phyloP scores from a whole-genome alignment of 345 rosid genomes.

The Lepidium sativum region DNA sequence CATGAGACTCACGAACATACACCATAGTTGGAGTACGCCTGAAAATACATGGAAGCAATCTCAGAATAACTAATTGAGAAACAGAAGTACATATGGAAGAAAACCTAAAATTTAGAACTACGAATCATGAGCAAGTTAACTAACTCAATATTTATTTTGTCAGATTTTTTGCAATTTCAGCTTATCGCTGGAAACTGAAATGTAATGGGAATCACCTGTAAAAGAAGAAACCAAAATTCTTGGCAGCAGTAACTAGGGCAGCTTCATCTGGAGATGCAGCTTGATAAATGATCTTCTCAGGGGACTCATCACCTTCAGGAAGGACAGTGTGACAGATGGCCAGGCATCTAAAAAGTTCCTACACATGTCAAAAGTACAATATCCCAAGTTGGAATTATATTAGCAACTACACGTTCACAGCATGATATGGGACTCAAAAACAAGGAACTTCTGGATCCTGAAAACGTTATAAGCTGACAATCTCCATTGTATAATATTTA shows the following conservation, averaged over 20 bases:
- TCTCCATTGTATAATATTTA: background rate
- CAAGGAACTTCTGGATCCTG: background rate
- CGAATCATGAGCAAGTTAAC: background rate
- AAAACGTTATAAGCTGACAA: background rate
- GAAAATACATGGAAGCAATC: slow-evolving; percentile 22
- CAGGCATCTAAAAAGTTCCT: slow-evolving; percentile 99
- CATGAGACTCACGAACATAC: slow-evolving; percentile 95
- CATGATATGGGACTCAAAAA: background rate
- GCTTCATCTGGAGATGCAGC: slow-evolving; percentile 99
- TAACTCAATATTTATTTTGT: background rate
- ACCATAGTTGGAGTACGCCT: slow-evolving; percentile 95
- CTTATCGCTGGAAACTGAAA: background rate
- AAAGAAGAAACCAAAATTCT: slow-evolving; percentile 97
- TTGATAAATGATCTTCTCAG: slow-evolving; percentile 87
- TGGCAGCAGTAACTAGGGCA: slow-evolving; percentile 94
- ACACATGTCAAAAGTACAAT: slow-evolving; percentile 18
- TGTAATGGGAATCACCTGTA: slow-evolving; percentile 43
- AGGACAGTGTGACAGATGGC: slow-evolving; percentile 99
- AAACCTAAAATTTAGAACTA: background rate
- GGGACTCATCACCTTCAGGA: slow-evolving; percentile 96
- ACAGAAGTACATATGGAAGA: slow-evolving; percentile 2
- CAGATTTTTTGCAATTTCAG: slow-evolving; percentile 1
- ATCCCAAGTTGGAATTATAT: background rate
- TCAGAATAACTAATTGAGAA: slow-evolving; percentile 17
- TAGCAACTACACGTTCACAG: background rate